A percentile compares a stretch with the other conserved stretches of the same genome.
phyloP scores from a whole-genome alignment of 106 monocot genomes.

The Hemerocallis citrina region DNA sequence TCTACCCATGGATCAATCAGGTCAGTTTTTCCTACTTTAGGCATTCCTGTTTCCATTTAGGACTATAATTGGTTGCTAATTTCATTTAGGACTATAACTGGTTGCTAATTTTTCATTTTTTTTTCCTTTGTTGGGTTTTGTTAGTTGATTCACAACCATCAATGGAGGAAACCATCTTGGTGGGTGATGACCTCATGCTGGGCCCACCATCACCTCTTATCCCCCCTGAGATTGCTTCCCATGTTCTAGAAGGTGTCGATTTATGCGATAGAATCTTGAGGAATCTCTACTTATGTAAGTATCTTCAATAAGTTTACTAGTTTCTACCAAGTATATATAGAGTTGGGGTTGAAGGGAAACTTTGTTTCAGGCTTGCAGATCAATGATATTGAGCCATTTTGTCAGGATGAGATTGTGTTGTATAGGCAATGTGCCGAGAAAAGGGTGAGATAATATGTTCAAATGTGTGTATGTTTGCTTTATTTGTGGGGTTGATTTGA shows the following conservation, averaged over 20 bases:
- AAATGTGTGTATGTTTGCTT: no score
- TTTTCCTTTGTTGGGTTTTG: no score
- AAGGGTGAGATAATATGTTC: slow-evolving; percentile 69
- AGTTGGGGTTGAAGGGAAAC: no score
- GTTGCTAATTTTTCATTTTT: no score
- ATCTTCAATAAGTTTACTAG: neutral
- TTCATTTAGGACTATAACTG: no score
- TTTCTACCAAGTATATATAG: no score
- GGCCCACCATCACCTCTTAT: slow-evolving; percentile 88
- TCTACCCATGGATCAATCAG: no score
- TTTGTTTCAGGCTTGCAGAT: slow-evolving; percentile 85
- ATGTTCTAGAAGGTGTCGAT: slow-evolving; percentile 91
- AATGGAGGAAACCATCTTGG: slow-evolving; percentile 93
- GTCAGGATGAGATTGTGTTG: slow-evolving; percentile 96
- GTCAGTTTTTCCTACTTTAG: no score
- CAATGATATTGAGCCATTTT: slow-evolving; percentile 95
- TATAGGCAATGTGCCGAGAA: slow-evolving; percentile 86
- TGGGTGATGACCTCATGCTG: slow-evolving; percentile 92
- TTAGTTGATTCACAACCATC: slow-evolving; percentile 83
- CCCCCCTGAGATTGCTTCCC: slow-evolving; percentile 86
- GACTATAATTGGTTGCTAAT: no score
- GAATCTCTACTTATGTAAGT: slow-evolving; percentile 89
- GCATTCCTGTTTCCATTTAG: no score
- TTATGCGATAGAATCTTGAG: slow-evolving; percentile 84
- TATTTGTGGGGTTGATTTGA: no score